These are phyloP conservation scores for Podospora australis DNA, from an alignment of 495 filamentous ascomycete species.

Conservation along the genomic window DNA sequence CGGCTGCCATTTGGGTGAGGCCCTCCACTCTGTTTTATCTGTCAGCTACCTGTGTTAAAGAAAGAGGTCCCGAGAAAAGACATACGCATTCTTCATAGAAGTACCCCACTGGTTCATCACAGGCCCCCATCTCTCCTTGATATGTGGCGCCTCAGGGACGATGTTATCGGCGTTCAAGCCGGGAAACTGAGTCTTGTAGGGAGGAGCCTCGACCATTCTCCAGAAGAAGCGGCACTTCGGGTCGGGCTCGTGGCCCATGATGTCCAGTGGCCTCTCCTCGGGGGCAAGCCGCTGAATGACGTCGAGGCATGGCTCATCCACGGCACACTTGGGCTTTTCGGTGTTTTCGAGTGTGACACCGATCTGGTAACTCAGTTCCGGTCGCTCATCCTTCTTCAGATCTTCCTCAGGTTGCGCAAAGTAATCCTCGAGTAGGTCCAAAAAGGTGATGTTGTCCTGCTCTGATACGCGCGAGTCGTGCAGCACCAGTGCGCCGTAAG, in stretches of 20 bases:
- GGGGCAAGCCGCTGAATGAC: slow-evolving; percentile 42
- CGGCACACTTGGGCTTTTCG: slow-evolving; percentile 49
- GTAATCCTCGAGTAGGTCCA: slow-evolving; percentile 50
- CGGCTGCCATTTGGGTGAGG: slow-evolving; percentile 43
- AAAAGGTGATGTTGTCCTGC: slow-evolving; percentile 41
- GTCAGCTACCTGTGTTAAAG: background rate
- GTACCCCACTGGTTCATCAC: slow-evolving; percentile 44
- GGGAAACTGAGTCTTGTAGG: slow-evolving; percentile 42
- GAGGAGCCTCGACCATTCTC: slow-evolving; percentile 40
- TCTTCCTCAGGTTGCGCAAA: slow-evolving; percentile 42
- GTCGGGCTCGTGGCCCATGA: slow-evolving; percentile 38
- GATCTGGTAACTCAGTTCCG: slow-evolving; percentile 45
- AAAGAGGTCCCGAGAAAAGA: background rate
- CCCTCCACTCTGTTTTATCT: slow-evolving; percentile 33
- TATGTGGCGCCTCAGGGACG: slow-evolving; percentile 34
- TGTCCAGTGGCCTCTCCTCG: slow-evolving; percentile 42
- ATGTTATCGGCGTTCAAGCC: slow-evolving; percentile 41
- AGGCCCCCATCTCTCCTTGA: slow-evolving; percentile 36
- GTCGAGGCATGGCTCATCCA: slow-evolving; percentile 44
- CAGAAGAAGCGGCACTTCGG: slow-evolving; percentile 49
- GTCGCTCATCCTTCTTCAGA: slow-evolving; percentile 39
- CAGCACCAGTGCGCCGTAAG: slow-evolving; percentile 43
- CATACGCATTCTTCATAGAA: slow-evolving; percentile 47
- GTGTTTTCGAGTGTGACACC: slow-evolving; percentile 50
- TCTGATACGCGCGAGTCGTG: slow-evolving; percentile 48